phyloP scores from a whole-genome alignment of 768 basidiomycete species.

The Boletus bicolor region DNA sequence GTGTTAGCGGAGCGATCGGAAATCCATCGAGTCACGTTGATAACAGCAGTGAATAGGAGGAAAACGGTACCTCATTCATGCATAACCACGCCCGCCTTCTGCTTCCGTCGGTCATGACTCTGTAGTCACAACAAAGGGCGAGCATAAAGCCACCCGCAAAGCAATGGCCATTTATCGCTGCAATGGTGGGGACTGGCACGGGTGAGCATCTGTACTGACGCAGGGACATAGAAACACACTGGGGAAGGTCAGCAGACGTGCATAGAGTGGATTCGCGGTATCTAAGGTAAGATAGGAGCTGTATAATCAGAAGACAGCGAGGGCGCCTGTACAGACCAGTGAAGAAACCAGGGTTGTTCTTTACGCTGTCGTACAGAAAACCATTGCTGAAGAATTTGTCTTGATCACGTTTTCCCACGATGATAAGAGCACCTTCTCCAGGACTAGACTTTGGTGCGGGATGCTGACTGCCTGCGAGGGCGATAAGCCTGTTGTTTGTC shows the following conservation, averaged over 20 bases:
- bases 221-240: constrained; percentile 43
- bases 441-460: constrained; percentile 27
- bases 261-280: constrained; percentile 70
- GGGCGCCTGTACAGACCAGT: constrained; percentile 41
- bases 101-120: constrained; percentile 82
- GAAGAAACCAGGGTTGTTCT: constrained; percentile 60
- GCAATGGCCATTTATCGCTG: constrained; percentile 81
- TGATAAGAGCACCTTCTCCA: constrained; percentile 69
- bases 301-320: neutral
- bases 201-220: neutral
- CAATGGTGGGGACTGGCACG: constrained; percentile 67
- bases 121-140: constrained; percentile 80
- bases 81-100: constrained; percentile 79
- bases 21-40: neutral
- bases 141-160: constrained; percentile 84
- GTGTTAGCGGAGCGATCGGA: neutral
- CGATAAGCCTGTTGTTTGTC: constrained; percentile 49
- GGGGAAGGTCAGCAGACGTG: constrained; percentile 70
- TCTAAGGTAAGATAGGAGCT: constrained; percentile 37
- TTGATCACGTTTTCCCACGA: constrained; percentile 70
- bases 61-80: constrained; percentile 77
- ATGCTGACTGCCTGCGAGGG: constrained; percentile 41
- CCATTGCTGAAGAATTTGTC: constrained; percentile 92
- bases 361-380: constrained; percentile 56
- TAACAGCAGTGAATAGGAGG: neutral